Evolutionary conservation across 2,329 filamentous ascomycete species (phyloP).

Genomic region (Alternaria conjuncta): DNA sequence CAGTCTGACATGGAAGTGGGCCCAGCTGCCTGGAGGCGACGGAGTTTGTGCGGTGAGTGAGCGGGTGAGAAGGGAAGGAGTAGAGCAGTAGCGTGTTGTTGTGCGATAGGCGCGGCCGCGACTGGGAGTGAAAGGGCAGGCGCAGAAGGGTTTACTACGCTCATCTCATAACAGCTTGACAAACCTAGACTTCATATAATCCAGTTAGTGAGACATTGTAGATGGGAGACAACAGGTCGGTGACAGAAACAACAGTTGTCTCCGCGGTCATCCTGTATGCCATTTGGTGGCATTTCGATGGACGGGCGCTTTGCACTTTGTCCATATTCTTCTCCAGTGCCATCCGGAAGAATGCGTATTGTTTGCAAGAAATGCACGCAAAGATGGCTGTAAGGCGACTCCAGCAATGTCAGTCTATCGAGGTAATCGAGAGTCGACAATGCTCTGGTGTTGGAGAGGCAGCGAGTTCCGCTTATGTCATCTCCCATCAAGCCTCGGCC

Average conservation of each 20-base stretch:
- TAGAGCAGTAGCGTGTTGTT: background rate
- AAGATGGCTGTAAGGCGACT: background rate
- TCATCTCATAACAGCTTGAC: background rate
- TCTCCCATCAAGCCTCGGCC: background rate
- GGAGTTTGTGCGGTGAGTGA: background rate
- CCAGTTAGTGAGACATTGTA: background rate
- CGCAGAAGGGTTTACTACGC: background rate
- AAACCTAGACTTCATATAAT: background rate
- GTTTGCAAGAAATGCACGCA: background rate
- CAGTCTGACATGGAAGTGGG: background rate
- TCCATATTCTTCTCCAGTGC: background rate
- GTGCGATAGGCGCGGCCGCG: background rate
- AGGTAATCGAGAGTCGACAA: background rate
- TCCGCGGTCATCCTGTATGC: background rate
- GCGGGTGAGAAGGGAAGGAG: background rate
- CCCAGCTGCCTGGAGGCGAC: background rate
- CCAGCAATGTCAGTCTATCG: background rate
- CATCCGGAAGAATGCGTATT: background rate
- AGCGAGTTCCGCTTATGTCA: background rate
- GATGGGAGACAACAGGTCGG: background rate
- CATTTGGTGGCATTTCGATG: background rate
- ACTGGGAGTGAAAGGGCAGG: background rate
- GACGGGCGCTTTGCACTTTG: background rate
- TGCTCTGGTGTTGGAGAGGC: background rate
- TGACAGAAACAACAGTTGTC: background rate